Percentiles rank a stretch among this genome's conserved stretches.
These are phyloP conservation scores for Hypoxylon intermedium DNA, from an alignment of 495 filamentous ascomycete genomes.

Conservation along the genomic window DNA sequence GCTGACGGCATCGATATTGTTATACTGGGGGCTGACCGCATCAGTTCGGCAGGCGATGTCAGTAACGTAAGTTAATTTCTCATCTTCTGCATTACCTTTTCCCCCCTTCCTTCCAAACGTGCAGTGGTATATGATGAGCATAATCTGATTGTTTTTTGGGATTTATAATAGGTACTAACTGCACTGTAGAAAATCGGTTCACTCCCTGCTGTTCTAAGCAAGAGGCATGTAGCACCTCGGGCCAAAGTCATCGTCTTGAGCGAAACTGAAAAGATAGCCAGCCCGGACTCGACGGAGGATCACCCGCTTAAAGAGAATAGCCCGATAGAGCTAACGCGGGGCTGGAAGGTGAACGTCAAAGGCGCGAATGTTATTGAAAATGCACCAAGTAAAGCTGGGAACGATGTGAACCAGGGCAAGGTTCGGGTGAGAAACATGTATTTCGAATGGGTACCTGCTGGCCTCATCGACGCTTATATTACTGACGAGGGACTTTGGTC, in stretches of 20 bases:
- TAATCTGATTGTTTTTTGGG: background rate
- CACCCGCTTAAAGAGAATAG: constrained; percentile 59
- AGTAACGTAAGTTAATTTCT: constrained; percentile 54
- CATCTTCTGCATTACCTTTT: too few relatives aligned
- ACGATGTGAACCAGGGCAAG: background rate
- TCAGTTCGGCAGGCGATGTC: constrained; percentile 62
- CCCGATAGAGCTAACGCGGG: constrained; percentile 51
- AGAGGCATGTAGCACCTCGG: constrained; percentile 50
- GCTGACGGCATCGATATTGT: constrained; percentile 57
- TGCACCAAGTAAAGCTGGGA: background rate
- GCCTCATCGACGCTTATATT: constrained; percentile 62
- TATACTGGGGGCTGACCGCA: constrained; percentile 68
- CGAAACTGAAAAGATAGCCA: constrained; percentile 67
- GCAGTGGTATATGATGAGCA: background rate
- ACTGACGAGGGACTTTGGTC: constrained; percentile 58
- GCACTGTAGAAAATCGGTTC: constrained; percentile 65
- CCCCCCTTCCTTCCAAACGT: too few relatives aligned
- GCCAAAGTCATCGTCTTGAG: constrained; percentile 62
- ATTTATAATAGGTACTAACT: constrained; percentile 7
- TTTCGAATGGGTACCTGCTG: constrained; percentile 69
- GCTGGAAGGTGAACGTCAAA: constrained; percentile 51
- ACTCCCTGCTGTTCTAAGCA: constrained; percentile 60
- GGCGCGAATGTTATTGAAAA: constrained; percentile 27
- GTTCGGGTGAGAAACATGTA: constrained; percentile 62
- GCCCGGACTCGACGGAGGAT: constrained; percentile 42